A percentile compares a stretch with the other conserved stretches of the same genome.
phyloP scores from a whole-genome alignment of 1,284 basidiomycete genomes.

The Gymnopus androsaceus region DNA sequence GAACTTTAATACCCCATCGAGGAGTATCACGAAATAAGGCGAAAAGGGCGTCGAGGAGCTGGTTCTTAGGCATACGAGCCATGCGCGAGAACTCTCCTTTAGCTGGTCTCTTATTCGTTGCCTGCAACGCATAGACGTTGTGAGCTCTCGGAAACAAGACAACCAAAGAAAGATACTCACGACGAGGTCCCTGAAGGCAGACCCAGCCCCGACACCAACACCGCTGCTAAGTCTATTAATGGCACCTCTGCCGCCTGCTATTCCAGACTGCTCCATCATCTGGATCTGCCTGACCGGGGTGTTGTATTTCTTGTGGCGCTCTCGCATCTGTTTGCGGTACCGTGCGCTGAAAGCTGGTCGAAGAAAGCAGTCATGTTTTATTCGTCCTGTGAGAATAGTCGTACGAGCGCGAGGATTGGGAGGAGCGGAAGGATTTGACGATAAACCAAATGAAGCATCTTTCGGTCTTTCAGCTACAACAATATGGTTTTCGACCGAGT shows the following conservation, averaged over 20 bases:
- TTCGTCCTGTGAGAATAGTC: conserved; percentile 71
- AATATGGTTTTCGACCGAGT: conserved; percentile 74
- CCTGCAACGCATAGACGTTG: conserved; percentile 38
- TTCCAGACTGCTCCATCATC: conserved; percentile 59
- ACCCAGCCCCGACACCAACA: conserved; percentile 44
- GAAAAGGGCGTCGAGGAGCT: conserved; percentile 88
- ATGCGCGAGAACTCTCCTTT: conserved; percentile 84
- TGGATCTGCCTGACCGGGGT: conserved; percentile 60
- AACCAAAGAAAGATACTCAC: conserved; percentile 41
- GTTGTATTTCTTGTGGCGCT: conserved; percentile 61
- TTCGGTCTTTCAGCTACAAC: conserved; percentile 77
- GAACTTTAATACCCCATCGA: conserved; percentile 81
- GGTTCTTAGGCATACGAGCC: conserved; percentile 87
- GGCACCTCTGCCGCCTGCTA: conserved; percentile 62
- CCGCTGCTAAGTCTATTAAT: conserved; percentile 68
- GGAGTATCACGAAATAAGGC: conserved; percentile 75
- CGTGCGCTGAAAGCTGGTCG: conserved; percentile 62
- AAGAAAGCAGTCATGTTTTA: conserved; percentile 75
- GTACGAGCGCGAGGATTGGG: conserved; percentile 61
- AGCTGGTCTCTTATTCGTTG: conserved; percentile 60
- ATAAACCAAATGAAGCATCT: conserved; percentile 48
- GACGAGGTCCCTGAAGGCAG: conserved; percentile 60
- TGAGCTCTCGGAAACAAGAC: not conserved
- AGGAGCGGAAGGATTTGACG: conserved; percentile 33
- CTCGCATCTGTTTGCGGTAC: conserved; percentile 67